Evolutionary conservation across 2,329 filamentous ascomycete species (phyloP), one percentile per base, ranked within the genome.

Genomic region (Diplodia corticola): DNA sequence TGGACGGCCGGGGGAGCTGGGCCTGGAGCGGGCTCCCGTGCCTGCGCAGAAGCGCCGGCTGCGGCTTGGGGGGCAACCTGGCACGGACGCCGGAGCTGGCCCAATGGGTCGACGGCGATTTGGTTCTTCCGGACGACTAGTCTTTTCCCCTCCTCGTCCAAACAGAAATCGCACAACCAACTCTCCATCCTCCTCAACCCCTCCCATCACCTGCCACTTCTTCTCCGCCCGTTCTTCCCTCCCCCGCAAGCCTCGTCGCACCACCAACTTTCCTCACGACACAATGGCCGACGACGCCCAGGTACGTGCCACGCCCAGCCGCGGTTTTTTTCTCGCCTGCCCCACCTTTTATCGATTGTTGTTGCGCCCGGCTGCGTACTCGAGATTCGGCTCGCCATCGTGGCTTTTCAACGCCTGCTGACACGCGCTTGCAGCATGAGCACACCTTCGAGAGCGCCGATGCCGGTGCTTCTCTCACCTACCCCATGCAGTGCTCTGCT

Each of bases 401-500:
- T 33, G 53, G 57, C 53, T 9, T 5, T 37, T 3, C 22, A 37
- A 37, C 51, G 9, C 35, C 48, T 55, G 67, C 68, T 76, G 68
- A 77, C 68, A 49, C 44, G 65, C 55, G 65, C 68, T n/a, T 46
- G 67, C 74, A 84, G 82, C 82, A 84, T 81, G 82, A 84, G 79
- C 79, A 89, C 80, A 88, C 85, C 82, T 98, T 98, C 88, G 93
- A 97, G 74, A 90, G 88, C 83, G 92, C 89, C 86, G 93, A 97
- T 86, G 93, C 96, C 82, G 96, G 95, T 84, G 94, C 95, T 77
- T 98, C 95, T 75, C 80, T 85, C 79, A 99, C 95, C 80, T 97
- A 81, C 86, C 95, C 95, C 76, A 96, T 96, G 92, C 95, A 99
- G 88, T 99, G 95, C 85, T 99, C 96, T 85, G 94, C 96, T 78